Evolutionary conservation across 805 yeast genomes (phyloP).

Genomic region (Metschnikowia noctiluminum): DNA sequence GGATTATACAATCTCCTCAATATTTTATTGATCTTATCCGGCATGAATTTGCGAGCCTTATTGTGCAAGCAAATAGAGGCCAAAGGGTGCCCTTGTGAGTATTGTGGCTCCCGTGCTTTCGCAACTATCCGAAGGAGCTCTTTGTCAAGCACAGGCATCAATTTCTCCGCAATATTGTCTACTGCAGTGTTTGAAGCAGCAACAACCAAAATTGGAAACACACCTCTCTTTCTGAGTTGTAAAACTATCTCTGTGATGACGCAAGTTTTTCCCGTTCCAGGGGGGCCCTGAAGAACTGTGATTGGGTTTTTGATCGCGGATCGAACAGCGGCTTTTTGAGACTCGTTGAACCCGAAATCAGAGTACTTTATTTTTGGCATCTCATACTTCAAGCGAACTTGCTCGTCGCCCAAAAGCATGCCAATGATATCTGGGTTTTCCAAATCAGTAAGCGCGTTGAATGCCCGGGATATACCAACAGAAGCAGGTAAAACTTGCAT

Average conservation of each 20-base stretch:
- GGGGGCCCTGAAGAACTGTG: slow-evolving; percentile 71
- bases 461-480: neutral
- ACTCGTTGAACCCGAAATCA: slow-evolving; percentile 54
- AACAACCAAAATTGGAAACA: slow-evolving; percentile 72
- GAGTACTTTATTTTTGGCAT: slow-evolving; percentile 24
- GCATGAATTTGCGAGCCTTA: neutral
- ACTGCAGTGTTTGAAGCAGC: slow-evolving; percentile 96
- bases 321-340: slow-evolving; percentile 74
- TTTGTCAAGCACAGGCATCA: slow-evolving; percentile 79
- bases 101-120: neutral
- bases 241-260: slow-evolving; percentile 85
- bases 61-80: neutral
- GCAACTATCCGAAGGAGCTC: slow-evolving; percentile 41
- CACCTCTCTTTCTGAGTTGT: slow-evolving; percentile 60
- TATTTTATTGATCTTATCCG: neutral
- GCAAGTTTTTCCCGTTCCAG: slow-evolving; percentile 88
- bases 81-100: neutral
- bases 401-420: neutral
- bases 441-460: neutral
- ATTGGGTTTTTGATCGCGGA: slow-evolving; percentile 12
- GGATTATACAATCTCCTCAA: neutral
- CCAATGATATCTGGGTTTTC: neutral
- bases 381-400: slow-evolving; percentile 15
- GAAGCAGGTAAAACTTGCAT: neutral
- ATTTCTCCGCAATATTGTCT: slow-evolving; percentile 78